These are phyloP conservation scores for Protomyces inundatus DNA, from an alignment of 1,139 yeast species.

Conservation along the genomic window DNA sequence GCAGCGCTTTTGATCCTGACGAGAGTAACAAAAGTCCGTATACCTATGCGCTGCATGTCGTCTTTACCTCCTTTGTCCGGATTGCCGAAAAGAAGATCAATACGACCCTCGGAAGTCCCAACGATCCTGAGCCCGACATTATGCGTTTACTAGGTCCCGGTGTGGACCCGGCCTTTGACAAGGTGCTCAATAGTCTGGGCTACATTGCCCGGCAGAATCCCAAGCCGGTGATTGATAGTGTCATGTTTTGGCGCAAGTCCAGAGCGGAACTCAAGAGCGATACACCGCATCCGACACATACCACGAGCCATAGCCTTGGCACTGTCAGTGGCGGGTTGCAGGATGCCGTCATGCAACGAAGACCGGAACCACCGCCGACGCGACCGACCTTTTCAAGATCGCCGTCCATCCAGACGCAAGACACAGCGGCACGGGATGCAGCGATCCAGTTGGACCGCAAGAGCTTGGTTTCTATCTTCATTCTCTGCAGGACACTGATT, in stretches of 20 bases:
- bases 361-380: constrained; percentile 5
- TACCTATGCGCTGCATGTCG: constrained; percentile 86
- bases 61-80: constrained; percentile 92
- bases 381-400: constrained; percentile 13
- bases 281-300: constrained; percentile 54
- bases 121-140: constrained; percentile 72
- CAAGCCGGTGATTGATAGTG: constrained; percentile 93
- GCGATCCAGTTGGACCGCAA: constrained; percentile 52
- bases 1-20: constrained; percentile 2
- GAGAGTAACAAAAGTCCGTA: constrained; percentile 57
- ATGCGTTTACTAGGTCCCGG: constrained; percentile 82
- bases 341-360: constrained; percentile 2
- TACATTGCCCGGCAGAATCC: constrained; percentile 86
- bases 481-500: constrained; percentile 85
- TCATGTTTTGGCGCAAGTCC: constrained; percentile 96
- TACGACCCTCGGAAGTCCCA: constrained; percentile 62
- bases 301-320: constrained; percentile 37
- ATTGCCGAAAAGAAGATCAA: constrained; percentile 83
- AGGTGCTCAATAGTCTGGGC: constrained; percentile 77
- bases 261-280: constrained; percentile 77
- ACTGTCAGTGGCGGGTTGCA: neutral
- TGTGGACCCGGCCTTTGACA: constrained; percentile 77
- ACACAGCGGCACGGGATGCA: constrained; percentile 11
- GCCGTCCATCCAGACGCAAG: constrained; percentile 4
- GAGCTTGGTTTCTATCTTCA: constrained; percentile 78